Conservation (phyloP, 1,284 basidiomycete genomes). For the Tausonia pullulans region DNA sequence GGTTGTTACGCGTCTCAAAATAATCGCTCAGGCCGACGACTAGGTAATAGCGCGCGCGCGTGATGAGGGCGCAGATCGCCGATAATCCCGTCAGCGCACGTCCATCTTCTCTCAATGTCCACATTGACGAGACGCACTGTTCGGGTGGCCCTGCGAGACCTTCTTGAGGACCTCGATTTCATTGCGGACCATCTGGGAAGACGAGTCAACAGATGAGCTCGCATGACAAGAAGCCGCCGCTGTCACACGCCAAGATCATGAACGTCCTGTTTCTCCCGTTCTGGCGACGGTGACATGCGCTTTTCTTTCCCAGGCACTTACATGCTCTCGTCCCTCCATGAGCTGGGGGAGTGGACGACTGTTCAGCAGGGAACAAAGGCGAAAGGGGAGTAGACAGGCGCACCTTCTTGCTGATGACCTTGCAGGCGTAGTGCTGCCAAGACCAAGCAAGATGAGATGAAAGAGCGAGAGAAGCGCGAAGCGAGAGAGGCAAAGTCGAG, state of each 20-base stretch:
- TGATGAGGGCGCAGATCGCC: too few species aligned
- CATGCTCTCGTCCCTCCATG: constrained; percentile 53
- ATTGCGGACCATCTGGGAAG: constrained; percentile 58
- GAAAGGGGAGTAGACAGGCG: constrained; percentile 25
- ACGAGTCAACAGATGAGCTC: background rate
- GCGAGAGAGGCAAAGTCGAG: background rate
- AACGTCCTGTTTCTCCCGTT: too few species aligned
- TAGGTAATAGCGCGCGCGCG: too few species aligned
- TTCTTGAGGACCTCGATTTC: constrained; percentile 93
- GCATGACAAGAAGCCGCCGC: too few species aligned
- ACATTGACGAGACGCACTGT: constrained; percentile 29
- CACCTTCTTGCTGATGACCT: constrained; percentile 28
- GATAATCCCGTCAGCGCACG: too few species aligned
- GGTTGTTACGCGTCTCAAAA: constrained; percentile 93
- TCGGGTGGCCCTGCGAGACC: constrained; percentile 79
- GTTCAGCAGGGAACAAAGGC: too few species aligned
- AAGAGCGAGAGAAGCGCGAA: background rate
- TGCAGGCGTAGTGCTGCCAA: constrained; percentile 64
- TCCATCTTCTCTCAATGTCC: too few species aligned
- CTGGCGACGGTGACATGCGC: too few species aligned
- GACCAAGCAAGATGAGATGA: too few species aligned
- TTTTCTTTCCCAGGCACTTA: too few species aligned
- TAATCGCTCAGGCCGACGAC: constrained; percentile 88
- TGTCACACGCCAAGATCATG: too few species aligned
- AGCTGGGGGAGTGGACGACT: constrained; percentile 50